Conservation (phyloP, 108 stramenopile species). For the Pseudonitzschia pungens region DNA sequence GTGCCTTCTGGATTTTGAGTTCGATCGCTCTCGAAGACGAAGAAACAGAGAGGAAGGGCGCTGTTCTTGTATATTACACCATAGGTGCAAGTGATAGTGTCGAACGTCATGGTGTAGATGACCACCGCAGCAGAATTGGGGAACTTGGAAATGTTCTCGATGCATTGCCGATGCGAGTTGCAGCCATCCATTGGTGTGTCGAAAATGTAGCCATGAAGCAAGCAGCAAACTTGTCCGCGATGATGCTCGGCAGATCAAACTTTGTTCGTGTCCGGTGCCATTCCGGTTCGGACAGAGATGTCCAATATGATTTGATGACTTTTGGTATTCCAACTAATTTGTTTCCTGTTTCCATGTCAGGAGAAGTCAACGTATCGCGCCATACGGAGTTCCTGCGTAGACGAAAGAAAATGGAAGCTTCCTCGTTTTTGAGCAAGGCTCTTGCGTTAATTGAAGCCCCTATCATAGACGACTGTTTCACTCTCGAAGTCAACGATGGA, state of each 20-base stretch:
- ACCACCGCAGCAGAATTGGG: not conserved
- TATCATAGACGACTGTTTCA: not conserved
- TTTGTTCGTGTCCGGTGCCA: conserved; percentile 16
- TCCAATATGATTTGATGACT: conserved; percentile 20
- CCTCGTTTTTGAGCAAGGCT: conserved; percentile 2
- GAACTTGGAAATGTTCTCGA: not conserved
- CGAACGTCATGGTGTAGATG: not conserved
- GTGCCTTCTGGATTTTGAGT: conserved; percentile 10
- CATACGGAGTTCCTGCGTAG: conserved; percentile 6
- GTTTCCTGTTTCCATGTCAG: conserved; percentile 19
- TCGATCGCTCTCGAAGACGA: conserved; percentile 12
- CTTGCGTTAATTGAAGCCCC: conserved; percentile 10
- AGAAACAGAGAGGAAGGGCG: conserved; percentile 16
- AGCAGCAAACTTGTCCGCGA: not conserved
- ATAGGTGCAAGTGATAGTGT: not conserved
- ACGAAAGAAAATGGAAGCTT: conserved; percentile 2
- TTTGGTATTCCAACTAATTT: conserved; percentile 24
- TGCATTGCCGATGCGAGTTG: conserved; percentile 13
- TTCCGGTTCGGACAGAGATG: conserved; percentile 23
- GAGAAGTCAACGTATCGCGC: conserved; percentile 11
- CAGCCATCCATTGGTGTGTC: conserved; percentile 21
- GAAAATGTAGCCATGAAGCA: not conserved
- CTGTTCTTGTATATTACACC: conserved; percentile 10
- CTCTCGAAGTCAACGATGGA: not conserved
- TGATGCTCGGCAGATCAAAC: conserved; percentile 9